Percentiles rank a stretch among this genome's conserved stretches.
These are phyloP conservation scores for Cephaloascus fragrans DNA, from an alignment of 805 yeast genomes.

Conservation along the genomic window DNA sequence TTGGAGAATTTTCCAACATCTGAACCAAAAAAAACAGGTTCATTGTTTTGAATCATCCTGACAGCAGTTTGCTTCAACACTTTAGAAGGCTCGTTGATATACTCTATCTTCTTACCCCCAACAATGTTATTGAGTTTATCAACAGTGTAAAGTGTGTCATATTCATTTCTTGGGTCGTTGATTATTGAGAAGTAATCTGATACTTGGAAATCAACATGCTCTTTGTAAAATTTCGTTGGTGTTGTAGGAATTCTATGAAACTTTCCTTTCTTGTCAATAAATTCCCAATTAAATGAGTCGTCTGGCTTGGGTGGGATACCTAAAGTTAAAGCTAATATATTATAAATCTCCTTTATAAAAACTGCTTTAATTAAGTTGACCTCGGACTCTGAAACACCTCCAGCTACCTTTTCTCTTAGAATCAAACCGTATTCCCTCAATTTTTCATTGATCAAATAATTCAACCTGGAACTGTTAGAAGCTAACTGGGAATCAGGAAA, in stretches of 20 bases:
- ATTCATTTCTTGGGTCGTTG: slow-evolving; percentile 29
- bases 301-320: slow-evolving; percentile 34
- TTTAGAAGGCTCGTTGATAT: slow-evolving; percentile 22
- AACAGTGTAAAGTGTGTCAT: slow-evolving; percentile 26
- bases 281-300: slow-evolving; percentile 28
- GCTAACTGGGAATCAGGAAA: slow-evolving; percentile 33
- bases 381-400: slow-evolving; percentile 10
- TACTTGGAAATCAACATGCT: slow-evolving; percentile 19
- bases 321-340: slow-evolving; percentile 23
- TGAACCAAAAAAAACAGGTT: slow-evolving; percentile 33
- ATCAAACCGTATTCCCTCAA: slow-evolving; percentile 28
- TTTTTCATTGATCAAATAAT: slow-evolving; percentile 25
- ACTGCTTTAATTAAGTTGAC: slow-evolving; percentile 17
- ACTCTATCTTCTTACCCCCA: slow-evolving; percentile 28
- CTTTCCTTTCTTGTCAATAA: slow-evolving; percentile 23
- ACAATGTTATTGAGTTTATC: slow-evolving; percentile 26
- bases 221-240: slow-evolving; percentile 23
- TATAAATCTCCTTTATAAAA: slow-evolving; percentile 22
- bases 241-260: slow-evolving; percentile 18
- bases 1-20: slow-evolving; percentile 28
- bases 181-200: slow-evolving; percentile 23
- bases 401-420: slow-evolving; percentile 17
- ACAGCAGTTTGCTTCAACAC: slow-evolving; percentile 23
- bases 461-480: slow-evolving; percentile 16
- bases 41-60: slow-evolving; percentile 27